Conservation (phyloP, 306 rosid species). For the Prunus mira region DNA sequence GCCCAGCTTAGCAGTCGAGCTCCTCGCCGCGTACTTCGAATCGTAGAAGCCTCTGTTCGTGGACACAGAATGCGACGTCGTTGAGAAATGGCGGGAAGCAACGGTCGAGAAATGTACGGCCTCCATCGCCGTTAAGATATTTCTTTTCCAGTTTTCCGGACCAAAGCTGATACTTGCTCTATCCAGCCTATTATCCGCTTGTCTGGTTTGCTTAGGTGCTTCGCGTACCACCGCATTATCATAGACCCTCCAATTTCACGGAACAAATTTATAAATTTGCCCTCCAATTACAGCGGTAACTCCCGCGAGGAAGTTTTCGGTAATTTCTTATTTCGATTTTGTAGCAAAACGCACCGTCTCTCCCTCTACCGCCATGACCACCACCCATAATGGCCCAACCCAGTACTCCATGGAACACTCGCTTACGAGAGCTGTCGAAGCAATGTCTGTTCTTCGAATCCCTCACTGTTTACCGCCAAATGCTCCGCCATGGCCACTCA, state of each 20-base stretch:
- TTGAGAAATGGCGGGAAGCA: conserved; percentile 65
- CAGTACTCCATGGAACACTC: conserved; percentile 57
- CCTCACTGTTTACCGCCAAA: conserved; percentile 56
- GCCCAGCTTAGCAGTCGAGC: conserved; percentile 29
- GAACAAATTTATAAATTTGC: too few species aligned
- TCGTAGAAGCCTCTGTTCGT: conserved; percentile 21
- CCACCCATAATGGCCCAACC: conserved; percentile 4
- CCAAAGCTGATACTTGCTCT: neutral
- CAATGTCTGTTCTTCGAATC: conserved; percentile 58
- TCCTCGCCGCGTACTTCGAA: conserved; percentile 25
- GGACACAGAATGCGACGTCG: conserved; percentile 36
- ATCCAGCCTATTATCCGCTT: conserved; percentile 12
- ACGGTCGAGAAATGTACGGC: conserved; percentile 59
- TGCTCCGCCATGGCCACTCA: conserved; percentile 64
- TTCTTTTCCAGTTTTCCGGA: neutral
- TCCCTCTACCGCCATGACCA: conserved; percentile 7
- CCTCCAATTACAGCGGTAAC: neutral
- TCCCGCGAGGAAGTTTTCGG: too few species aligned
- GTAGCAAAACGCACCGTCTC: too few species aligned
- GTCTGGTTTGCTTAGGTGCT: neutral
- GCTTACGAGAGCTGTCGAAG: conserved; percentile 61
- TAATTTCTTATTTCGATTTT: too few species aligned
- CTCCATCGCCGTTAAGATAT: conserved; percentile 46
- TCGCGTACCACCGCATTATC: neutral
- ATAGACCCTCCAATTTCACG: neutral